Conservation (phyloP, 225 moss, liverwort and hornwort genomes). For the Sphagnum contortum region DNA sequence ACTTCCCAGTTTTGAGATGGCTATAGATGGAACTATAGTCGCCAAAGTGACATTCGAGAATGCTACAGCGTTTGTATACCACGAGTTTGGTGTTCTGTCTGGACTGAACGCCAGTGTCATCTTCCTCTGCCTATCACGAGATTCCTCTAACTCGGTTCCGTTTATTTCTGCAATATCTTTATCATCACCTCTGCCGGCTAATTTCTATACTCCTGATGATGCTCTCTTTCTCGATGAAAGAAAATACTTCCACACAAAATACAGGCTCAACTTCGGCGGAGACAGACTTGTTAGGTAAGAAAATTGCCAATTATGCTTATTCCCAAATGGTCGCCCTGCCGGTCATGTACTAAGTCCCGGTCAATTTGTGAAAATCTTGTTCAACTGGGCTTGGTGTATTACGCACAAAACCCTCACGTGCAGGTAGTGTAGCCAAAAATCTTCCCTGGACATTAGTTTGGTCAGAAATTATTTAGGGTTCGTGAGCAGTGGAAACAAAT, state of each 20-base stretch:
- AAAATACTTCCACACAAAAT: background rate
- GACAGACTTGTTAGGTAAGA: slow-evolving; percentile 1
- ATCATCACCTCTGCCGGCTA: background rate
- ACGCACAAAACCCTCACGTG: too few species aligned
- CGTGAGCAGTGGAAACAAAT: too few species aligned
- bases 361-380: too few species aligned
- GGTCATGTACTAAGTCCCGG: too few species aligned
- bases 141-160: background rate
- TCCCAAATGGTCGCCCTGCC: too few species aligned
- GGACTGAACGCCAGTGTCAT: background rate
- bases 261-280: slow-evolving; percentile 8
- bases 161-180: slow-evolving; percentile 14
- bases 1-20: slow-evolving; percentile 4
- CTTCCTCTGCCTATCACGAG: slow-evolving; percentile 10
- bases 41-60: background rate
- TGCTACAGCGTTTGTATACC: background rate
- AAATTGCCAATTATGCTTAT: background rate
- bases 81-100: background rate
- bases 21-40: slow-evolving; percentile 10
- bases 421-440: too few species aligned
- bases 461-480: too few species aligned
- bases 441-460: too few species aligned
- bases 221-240: background rate
- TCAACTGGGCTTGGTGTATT: too few species aligned
- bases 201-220: background rate